Evolutionary conservation across 345 rosid genomes (phyloP), one percentile per base, ranked within the genome.

Genomic region (Camelina neglecta): DNA sequence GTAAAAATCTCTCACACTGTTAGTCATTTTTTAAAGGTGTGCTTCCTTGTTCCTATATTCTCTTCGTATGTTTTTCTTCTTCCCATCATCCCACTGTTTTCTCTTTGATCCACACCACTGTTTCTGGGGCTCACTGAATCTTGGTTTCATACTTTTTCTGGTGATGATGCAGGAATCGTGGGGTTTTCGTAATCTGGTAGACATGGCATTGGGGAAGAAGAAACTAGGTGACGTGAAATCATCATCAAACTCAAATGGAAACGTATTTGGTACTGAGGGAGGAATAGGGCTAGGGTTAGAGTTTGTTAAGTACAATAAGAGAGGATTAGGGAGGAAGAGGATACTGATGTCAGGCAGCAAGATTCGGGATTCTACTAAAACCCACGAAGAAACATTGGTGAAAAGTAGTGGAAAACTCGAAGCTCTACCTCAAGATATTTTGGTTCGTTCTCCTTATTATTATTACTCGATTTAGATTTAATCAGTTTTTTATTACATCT

Each of bases 241-340:
- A 50, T 54, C 70, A 44, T 73, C 64, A 20, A 82, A 45, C 29
- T 9, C 66, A 1, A 54, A 53, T 13, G 38, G 5, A 50, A 60
- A 38, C 36, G 50, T 39, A 6, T 71, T 9, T 15, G 84, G 60
- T 49, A 35, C 35, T 33, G 58, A 66, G 23, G 82, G 59, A 8
- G 79, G 51, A 45, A 24, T 36, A 38, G 67, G 66, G 11, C 29
- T 59, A 48, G 82, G 72, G 71, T 60, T 86, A 13, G 83, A 84
- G 72, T 71, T 72, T 33, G 90, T 82, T 39, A 81, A 71, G 59
- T 70, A 60, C 62, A 81, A 7, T 7, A 36, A 80, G 39, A 77
- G 86, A 21, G 78, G 86, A 16, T 69, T 81, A 7, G 87, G 89
- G 56, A 89, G 88, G 87, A 86, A 89, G 58, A 86, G 90, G 84